phyloP scores from a whole-genome alignment of 768 basidiomycete genomes.

The Dentipellis fragilis region DNA sequence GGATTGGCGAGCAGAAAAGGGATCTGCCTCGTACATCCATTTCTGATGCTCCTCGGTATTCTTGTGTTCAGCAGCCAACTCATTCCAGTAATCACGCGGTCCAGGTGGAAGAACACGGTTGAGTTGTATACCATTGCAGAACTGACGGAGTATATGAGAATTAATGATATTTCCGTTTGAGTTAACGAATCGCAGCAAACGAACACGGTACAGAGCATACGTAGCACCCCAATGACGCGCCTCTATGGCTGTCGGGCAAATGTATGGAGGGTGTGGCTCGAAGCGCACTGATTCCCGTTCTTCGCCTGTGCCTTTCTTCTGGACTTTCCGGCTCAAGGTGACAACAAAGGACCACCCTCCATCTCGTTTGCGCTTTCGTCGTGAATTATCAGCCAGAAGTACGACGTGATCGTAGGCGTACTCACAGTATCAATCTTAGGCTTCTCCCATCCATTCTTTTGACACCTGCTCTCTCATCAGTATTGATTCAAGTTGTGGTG shows the following conservation, averaged over 20 bases:
- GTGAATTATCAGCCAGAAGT: slow-evolving; percentile 5
- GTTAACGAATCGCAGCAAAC: slow-evolving; percentile 21
- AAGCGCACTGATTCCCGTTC: slow-evolving; percentile 61
- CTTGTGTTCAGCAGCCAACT: slow-evolving; percentile 63
- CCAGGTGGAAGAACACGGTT: slow-evolving; percentile 72
- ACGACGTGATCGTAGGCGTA: neutral
- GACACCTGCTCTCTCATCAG: slow-evolving; percentile 43
- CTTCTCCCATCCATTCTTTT: slow-evolving; percentile 85
- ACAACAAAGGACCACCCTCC: slow-evolving; percentile 58
- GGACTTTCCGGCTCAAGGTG: slow-evolving; percentile 54
- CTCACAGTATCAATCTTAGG: slow-evolving; percentile 68
- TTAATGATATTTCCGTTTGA: slow-evolving; percentile 9
- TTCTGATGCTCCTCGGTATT: slow-evolving; percentile 53
- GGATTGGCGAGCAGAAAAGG: slow-evolving; percentile 62
- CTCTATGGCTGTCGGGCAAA: slow-evolving; percentile 59
- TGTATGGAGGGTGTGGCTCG: slow-evolving; percentile 63
- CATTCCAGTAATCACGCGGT: slow-evolving; percentile 82
- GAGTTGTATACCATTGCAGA: slow-evolving; percentile 66
- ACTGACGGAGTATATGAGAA: slow-evolving; percentile 28
- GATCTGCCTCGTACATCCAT: slow-evolving; percentile 88
- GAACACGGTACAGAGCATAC: slow-evolving; percentile 78
- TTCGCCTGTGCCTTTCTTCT: slow-evolving; percentile 41
- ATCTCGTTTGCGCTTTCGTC: slow-evolving; percentile 32
- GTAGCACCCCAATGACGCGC: slow-evolving; percentile 90
- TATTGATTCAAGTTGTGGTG: neutral